Percentiles rank a stretch among this genome's conserved stretches.
phyloP scores from a whole-genome alignment of 2,329 filamentous ascomycete genomes.

The Mollisiaceae sp. region DNA sequence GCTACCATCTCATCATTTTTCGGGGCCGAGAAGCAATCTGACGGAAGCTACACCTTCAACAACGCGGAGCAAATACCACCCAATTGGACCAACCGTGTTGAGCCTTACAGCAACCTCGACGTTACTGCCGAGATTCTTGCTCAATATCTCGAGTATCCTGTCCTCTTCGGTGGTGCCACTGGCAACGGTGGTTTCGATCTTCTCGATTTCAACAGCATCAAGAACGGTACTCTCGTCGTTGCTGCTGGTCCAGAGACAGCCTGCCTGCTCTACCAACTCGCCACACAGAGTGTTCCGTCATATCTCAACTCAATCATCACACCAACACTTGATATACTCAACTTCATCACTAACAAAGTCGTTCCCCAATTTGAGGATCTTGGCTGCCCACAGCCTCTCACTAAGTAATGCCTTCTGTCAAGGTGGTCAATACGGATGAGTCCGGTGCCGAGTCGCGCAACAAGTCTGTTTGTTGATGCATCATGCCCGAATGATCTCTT shows the following conservation, averaged over 20 bases:
- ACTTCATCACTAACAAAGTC: constrained; percentile 38
- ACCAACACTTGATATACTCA: constrained; percentile 44
- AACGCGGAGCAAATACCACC: constrained; percentile 40
- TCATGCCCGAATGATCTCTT: too few relatives aligned
- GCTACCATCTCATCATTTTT: constrained; percentile 42
- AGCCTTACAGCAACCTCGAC: constrained; percentile 42
- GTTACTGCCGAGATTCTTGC: constrained; percentile 47
- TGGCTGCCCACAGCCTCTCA: constrained; percentile 43
- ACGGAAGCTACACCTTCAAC: constrained; percentile 46
- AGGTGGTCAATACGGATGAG: neutral
- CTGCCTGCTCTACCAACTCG: constrained; percentile 52
- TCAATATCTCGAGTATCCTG: constrained; percentile 49
- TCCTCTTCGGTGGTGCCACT: constrained; percentile 50
- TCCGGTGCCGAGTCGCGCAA: constrained; percentile 7
- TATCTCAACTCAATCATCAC: constrained; percentile 45
- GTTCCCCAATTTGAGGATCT: constrained; percentile 42
- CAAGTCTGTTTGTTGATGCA: neutral
- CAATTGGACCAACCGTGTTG: constrained; percentile 33
- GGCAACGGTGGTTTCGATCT: constrained; percentile 46
- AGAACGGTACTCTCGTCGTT: constrained; percentile 45
- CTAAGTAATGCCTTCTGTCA: constrained; percentile 6
- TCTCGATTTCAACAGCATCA: constrained; percentile 46
- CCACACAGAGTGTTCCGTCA: constrained; percentile 45
- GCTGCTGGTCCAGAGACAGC: constrained; percentile 37
- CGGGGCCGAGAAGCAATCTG: constrained; percentile 46